These are phyloP conservation scores for Haplosporangium sp. DNA, from an alignment of 371 early-diverging fungal genomes.

Conservation along the genomic window DNA sequence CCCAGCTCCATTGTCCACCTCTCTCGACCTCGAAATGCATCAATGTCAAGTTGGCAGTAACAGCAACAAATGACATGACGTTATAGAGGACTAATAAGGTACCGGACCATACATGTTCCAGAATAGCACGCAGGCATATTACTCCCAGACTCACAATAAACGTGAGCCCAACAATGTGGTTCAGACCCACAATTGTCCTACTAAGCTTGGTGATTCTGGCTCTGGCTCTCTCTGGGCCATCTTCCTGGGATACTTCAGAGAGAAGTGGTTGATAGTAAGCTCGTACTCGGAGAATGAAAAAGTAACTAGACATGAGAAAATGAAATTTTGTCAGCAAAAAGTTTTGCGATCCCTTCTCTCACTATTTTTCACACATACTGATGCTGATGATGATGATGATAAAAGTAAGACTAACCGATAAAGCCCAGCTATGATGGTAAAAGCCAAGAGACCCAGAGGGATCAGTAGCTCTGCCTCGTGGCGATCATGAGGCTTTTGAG, in stretches of 20 bases:
- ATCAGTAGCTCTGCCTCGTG: slow-evolving; percentile 32
- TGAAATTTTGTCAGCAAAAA: no score
- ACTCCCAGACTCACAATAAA: slow-evolving; percentile 27
- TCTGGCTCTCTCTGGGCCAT: slow-evolving; percentile 1
- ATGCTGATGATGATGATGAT: no score
- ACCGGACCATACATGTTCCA: slow-evolving; percentile 48
- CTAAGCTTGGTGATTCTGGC: slow-evolving; percentile 13
- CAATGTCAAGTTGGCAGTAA: slow-evolving; percentile 25
- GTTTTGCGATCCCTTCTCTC: no score
- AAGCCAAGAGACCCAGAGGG: slow-evolving; percentile 34
- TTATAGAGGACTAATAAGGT: slow-evolving; percentile 36
- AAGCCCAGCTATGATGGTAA: slow-evolving; percentile 30
- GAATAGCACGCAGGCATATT: slow-evolving; percentile 33
- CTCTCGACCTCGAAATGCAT: slow-evolving; percentile 34
- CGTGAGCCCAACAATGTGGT: slow-evolving; percentile 19
- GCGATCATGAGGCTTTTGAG: slow-evolving; percentile 3
- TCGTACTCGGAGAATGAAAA: slow-evolving; percentile 38
- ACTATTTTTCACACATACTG: no score
- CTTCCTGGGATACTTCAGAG: slow-evolving; percentile 13
- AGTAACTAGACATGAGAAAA: slow-evolving; percentile 11
- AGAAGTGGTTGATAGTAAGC: slow-evolving; percentile 39
- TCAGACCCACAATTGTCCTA: slow-evolving; percentile 19
- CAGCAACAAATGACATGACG: slow-evolving; percentile 26
- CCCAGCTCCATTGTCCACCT: slow-evolving; percentile 53
- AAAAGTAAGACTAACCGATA: slow-evolving; percentile 24